Conservation (phyloP, 2,329 filamentous ascomycete genomes). For the Trichoderma sp. region DNA sequence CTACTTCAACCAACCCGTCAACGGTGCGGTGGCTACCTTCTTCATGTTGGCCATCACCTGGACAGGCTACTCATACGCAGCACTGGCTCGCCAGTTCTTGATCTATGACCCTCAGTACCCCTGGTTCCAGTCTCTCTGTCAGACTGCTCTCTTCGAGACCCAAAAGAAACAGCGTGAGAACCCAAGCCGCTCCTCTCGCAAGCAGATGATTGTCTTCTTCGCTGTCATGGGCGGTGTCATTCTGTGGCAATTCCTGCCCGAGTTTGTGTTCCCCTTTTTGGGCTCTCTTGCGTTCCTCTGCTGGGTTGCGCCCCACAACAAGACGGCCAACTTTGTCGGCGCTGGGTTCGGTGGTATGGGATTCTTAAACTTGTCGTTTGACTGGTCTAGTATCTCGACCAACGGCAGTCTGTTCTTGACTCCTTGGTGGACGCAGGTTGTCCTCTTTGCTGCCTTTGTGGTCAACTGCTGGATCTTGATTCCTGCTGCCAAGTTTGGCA, state of each 20-base stretch:
- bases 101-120: conserved; percentile 52
- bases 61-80: conserved; percentile 57
- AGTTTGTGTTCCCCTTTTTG: conserved; percentile 58
- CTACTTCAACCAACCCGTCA: conserved; percentile 52
- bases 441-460: conserved; percentile 53
- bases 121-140: conserved; percentile 45
- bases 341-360: conserved; percentile 61
- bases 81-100: conserved; percentile 54
- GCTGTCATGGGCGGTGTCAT: conserved; percentile 49
- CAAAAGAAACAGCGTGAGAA: conserved; percentile 50
- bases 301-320: conserved; percentile 59
- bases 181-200: conserved; percentile 46
- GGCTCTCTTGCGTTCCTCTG: conserved; percentile 60
- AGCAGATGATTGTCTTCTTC: conserved; percentile 58
- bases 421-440: conserved; percentile 58
- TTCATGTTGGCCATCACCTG: conserved; percentile 59
- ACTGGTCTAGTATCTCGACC: conserved; percentile 60
- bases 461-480: conserved; percentile 57
- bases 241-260: conserved; percentile 60
- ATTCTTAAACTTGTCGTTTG: conserved; percentile 55
- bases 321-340: conserved; percentile 58
- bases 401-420: conserved; percentile 51
- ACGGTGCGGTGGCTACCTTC: conserved; percentile 53
- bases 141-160: conserved; percentile 58
- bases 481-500: conserved; percentile 57